phyloP scores from a whole-genome alignment of 768 basidiomycete species.

The Mycena filopes region DNA sequence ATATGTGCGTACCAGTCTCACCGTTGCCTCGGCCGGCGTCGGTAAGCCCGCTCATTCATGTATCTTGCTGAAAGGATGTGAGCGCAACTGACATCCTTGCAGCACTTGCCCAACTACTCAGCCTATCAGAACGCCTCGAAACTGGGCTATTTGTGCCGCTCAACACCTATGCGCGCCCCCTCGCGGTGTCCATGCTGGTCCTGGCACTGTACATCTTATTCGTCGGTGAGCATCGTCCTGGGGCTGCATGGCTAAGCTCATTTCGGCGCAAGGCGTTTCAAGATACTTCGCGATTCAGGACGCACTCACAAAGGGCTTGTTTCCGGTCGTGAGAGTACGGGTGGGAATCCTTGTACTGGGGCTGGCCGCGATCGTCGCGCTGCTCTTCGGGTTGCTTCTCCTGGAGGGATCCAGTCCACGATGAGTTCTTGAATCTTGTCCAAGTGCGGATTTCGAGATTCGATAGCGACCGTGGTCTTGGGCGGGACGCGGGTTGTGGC shows the following conservation, averaged over 20 bases:
- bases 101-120: conserved; percentile 23
- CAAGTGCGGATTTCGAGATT: too few relatives aligned
- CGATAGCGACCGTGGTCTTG: too few relatives aligned
- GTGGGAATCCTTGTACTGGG: conserved; percentile 42
- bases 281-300: conserved; percentile 43
- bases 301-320: conserved; percentile 50
- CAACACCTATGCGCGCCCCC: conserved; percentile 6
- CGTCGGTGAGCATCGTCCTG: conserved; percentile 20
- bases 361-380: conserved; percentile 44
- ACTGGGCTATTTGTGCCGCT: background rate
- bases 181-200: conserved; percentile 4
- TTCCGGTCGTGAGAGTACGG: conserved; percentile 51
- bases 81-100: background rate
- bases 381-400: conserved; percentile 51
- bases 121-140: background rate
- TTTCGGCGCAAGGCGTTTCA: conserved; percentile 39
- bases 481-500: too few relatives aligned
- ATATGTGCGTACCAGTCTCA: conserved; percentile 56
- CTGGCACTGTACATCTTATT: conserved; percentile 15
- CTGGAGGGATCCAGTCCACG: background rate
- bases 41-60: conserved; percentile 24
- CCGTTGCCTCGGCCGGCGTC: conserved; percentile 54
- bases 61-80: too few relatives aligned
- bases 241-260: too few relatives aligned
- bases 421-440: too few relatives aligned